Evolutionary conservation across 805 yeast species (phyloP).

Genomic region (Hyphopichia homilentoma): DNA sequence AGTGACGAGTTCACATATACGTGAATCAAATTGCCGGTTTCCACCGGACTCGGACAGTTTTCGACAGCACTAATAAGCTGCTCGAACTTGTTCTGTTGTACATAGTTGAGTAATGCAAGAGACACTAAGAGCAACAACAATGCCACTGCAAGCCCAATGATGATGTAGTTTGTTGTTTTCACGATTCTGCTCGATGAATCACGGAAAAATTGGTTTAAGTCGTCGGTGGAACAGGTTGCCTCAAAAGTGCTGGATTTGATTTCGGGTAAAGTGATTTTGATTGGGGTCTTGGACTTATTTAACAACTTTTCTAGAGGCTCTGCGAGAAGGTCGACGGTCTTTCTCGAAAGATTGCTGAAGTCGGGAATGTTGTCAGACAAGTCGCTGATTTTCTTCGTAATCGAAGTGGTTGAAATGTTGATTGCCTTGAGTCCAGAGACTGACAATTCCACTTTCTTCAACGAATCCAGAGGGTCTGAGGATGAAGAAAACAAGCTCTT

Average conservation of each 20-base stretch:
- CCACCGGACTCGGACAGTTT: no score
- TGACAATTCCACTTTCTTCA: conserved; percentile 6
- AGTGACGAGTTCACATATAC: conserved; percentile 10
- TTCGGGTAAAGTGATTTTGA: no score
- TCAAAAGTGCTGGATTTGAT: no score
- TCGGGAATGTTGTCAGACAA: conserved; percentile 57
- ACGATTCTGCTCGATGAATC: background rate
- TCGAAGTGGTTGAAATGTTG: conserved; percentile 55
- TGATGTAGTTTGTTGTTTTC: background rate
- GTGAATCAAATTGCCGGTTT: conserved; percentile 1
- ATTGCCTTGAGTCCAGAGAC: conserved; percentile 7
- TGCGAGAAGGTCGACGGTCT: conserved; percentile 50
- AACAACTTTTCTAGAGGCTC: conserved; percentile 47
- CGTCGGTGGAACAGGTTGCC: background rate
- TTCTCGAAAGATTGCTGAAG: conserved; percentile 60
- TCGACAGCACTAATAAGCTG: no score
- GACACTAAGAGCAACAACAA: background rate
- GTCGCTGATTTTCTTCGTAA: conserved; percentile 52
- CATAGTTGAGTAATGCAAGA: no score
- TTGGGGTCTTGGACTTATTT: no score
- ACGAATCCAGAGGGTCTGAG: conserved; percentile 19
- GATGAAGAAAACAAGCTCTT: background rate
- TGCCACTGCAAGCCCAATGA: background rate
- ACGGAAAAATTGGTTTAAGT: background rate
- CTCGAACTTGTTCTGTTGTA: no score